phyloP scores from a whole-genome alignment of 2,329 filamentous ascomycete species.

The Orbilia blumenaviensis region DNA sequence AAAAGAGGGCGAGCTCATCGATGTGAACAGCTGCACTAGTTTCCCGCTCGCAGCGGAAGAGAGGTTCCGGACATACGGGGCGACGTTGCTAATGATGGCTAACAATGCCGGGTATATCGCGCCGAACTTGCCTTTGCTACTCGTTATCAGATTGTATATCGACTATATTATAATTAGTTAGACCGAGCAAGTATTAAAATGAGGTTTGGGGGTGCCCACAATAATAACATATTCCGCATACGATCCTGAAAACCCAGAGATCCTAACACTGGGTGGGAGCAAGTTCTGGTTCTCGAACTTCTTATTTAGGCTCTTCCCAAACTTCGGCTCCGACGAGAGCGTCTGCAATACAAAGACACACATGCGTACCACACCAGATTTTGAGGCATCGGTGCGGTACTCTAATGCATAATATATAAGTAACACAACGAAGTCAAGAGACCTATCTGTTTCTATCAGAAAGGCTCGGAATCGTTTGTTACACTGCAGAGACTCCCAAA shows the following conservation, averaged over 20 bases:
- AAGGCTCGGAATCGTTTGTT: conserved; percentile 97
- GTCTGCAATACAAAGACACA: conserved; percentile 97
- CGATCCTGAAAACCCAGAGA: conserved; percentile 83
- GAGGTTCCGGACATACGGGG: conserved; percentile 81
- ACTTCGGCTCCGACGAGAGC: conserved; percentile 88
- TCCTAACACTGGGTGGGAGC: conserved; percentile 79
- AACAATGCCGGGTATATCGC: conserved; percentile 91
- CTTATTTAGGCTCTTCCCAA: conserved; percentile 89
- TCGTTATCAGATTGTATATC: conserved; percentile 89
- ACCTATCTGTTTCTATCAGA: conserved; percentile 92
- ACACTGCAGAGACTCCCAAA: conserved; percentile 97
- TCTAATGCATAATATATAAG: conserved; percentile 93
- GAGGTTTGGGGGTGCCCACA: conserved; percentile 67
- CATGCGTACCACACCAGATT: conserved; percentile 93
- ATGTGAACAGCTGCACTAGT: conserved; percentile 84
- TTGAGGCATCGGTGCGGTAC: conserved; percentile 82
- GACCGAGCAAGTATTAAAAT: not conserved
- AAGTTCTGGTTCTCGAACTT: conserved; percentile 88
- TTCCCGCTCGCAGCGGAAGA: conserved; percentile 79
- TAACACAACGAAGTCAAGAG: conserved; percentile 90
- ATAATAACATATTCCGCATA: conserved; percentile 95
- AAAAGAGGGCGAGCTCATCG: conserved; percentile 93
- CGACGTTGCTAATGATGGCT: conserved; percentile 91
- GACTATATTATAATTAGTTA: conserved; percentile 67
- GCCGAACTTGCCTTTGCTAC: conserved; percentile 86